A percentile compares a stretch with the other conserved stretches of the same genome.
phyloP scores from a whole-genome alignment of 176 grass and related monocot genomes.

The Cocos nucifera region DNA sequence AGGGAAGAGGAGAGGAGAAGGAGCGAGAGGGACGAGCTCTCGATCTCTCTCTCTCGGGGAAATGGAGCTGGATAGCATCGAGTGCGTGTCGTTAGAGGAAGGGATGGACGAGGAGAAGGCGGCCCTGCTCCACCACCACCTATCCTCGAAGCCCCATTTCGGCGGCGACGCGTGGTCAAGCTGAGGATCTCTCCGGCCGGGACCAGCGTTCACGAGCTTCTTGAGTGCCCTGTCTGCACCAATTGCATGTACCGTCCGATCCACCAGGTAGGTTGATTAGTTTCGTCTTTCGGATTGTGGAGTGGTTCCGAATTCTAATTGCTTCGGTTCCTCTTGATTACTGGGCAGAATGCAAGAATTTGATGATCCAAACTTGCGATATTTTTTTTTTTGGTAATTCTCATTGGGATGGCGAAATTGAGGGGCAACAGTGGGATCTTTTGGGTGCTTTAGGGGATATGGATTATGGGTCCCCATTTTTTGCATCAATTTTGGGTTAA shows the following conservation, averaged over 20 bases:
- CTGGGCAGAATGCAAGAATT: neutral
- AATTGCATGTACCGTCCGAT: slow-evolving; percentile 11
- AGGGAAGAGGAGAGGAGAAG: neutral
- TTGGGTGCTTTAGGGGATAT: too few relatives aligned
- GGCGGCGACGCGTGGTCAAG: neutral
- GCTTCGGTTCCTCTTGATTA: too few relatives aligned
- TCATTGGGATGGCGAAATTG: too few relatives aligned
- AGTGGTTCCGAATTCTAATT: too few relatives aligned
- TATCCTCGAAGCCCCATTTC: neutral
- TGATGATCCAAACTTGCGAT: too few relatives aligned
- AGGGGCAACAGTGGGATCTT: too few relatives aligned
- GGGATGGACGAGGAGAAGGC: neutral
- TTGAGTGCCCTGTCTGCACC: slow-evolving; percentile 6
- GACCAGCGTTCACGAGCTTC: neutral
- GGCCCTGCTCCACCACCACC: neutral
- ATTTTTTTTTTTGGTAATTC: too few relatives aligned
- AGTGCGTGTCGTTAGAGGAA: neutral
- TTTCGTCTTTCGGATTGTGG: neutral
- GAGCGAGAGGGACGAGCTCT: neutral
- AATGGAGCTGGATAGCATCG: slow-evolving; percentile 6
- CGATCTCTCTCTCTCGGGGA: too few relatives aligned
- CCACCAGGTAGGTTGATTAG: slow-evolving; percentile 1
- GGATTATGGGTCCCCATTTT: too few relatives aligned
- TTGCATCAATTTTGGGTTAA: too few relatives aligned
- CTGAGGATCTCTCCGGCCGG: neutral